A percentile compares a stretch with the other conserved stretches of the same genome.
Conservation (phyloP, 768 basidiomycete genomes). For the Stropharia rugosoannulata region DNA sequence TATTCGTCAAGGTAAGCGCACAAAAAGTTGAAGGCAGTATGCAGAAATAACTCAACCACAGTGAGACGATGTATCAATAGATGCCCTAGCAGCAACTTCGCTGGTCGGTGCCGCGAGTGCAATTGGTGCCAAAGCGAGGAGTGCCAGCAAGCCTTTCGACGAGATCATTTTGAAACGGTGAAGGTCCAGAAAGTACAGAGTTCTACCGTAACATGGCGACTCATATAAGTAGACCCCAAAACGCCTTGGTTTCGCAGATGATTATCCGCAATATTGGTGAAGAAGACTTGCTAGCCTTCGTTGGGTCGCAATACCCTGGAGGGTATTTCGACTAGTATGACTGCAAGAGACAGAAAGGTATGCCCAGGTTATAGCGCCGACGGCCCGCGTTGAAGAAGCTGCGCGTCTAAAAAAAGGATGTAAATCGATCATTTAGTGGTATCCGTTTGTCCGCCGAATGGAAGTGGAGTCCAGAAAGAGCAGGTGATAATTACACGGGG, state of each 20-base stretch:
- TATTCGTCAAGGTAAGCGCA: neutral
- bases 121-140: constrained; percentile 29
- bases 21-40: neutral
- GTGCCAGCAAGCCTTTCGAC: constrained; percentile 24
- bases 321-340: no score
- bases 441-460: no score
- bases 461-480: no score
- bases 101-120: constrained; percentile 28
- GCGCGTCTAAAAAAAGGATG: no score
- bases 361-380: no score
- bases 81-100: constrained; percentile 25
- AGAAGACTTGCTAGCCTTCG: neutral
- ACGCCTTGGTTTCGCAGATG: constrained; percentile 1
- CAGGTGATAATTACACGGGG: no score
- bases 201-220: neutral
- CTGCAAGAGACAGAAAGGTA: no score
- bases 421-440: no score
- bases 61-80: constrained; percentile 36
- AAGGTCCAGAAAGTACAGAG: neutral
- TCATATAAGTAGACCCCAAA: neutral
- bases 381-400: no score
- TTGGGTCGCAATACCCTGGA: no score
- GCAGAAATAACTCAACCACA: constrained; percentile 27
- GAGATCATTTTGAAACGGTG: constrained; percentile 13
- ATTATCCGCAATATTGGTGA: constrained; percentile 2